Percentiles rank a stretch among this genome's conserved stretches.
These are phyloP conservation scores for Salvia rosmarinus DNA, from an alignment of 257 asterid species.

Conservation along the genomic window DNA sequence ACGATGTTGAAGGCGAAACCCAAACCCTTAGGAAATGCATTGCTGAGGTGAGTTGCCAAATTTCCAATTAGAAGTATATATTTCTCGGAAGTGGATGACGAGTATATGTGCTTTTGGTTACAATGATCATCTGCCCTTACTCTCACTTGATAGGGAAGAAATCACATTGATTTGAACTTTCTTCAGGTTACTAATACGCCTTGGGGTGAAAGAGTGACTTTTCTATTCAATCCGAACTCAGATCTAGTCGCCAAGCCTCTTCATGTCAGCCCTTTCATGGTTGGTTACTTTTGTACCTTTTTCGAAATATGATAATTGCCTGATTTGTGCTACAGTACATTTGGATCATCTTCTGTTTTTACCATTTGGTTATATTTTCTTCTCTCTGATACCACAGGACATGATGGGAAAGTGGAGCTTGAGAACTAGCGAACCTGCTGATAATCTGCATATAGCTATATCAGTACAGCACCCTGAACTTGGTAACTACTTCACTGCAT, in stretches of 20 bases:
- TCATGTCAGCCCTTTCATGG: slow-evolving; percentile 99
- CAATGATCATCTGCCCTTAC: neutral
- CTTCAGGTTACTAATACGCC: slow-evolving; percentile 94
- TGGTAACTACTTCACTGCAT: slow-evolving; percentile 91
- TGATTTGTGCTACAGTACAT: slow-evolving; percentile 17
- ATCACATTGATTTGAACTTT: slow-evolving; percentile 32
- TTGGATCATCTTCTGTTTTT: neutral
- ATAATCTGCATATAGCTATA: slow-evolving; percentile 63
- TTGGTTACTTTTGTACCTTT: slow-evolving; percentile 35
- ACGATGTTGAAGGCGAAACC: slow-evolving; percentile 64
- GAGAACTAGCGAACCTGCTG: slow-evolving; percentile 67
- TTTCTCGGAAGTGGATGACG: slow-evolving; percentile 5
- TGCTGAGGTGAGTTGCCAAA: slow-evolving; percentile 71
- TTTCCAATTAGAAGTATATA: neutral
- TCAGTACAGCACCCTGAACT: slow-evolving; percentile 83
- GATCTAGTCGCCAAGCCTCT: slow-evolving; percentile 92
- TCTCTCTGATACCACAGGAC: slow-evolving; percentile 52
- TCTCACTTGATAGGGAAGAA: neutral
- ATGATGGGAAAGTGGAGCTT: slow-evolving; percentile 88
- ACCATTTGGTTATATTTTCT: slow-evolving; percentile 7
- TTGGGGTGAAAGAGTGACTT: slow-evolving; percentile 95
- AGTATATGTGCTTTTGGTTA: neutral
- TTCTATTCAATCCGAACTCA: slow-evolving; percentile 77
- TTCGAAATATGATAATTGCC: slow-evolving; percentile 5
- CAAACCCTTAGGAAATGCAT: slow-evolving; percentile 71